phyloP scores from a whole-genome alignment of 805 yeast species.

The Candida chilensis region DNA sequence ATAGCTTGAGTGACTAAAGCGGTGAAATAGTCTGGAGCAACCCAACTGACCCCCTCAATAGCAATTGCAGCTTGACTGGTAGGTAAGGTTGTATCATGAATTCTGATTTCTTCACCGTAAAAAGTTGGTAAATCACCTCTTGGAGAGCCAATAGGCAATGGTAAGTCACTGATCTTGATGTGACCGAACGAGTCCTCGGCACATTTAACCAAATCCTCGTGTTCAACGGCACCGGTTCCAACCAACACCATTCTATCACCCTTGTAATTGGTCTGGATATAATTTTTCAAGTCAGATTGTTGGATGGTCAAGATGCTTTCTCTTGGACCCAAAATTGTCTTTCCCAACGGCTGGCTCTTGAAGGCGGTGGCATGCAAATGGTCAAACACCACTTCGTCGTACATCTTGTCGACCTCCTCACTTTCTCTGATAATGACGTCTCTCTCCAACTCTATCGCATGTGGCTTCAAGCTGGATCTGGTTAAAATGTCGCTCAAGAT shows the following conservation, averaged over 20 bases:
- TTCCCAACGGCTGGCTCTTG: slow-evolving; percentile 86
- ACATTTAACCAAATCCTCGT: slow-evolving; percentile 66
- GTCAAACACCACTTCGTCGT: slow-evolving; percentile 96
- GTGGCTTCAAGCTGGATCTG: slow-evolving; percentile 68
- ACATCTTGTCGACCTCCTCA: slow-evolving; percentile 97
- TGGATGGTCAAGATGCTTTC: slow-evolving; percentile 77
- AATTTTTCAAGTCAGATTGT: slow-evolving; percentile 65
- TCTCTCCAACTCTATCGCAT: slow-evolving; percentile 91
- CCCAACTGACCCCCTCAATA: slow-evolving; percentile 98
- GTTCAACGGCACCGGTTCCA: slow-evolving; percentile 92
- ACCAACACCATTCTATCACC: slow-evolving; percentile 98
- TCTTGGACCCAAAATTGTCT: slow-evolving; percentile 93
- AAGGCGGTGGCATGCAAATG: slow-evolving; percentile 90
- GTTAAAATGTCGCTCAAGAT: slow-evolving; percentile 86
- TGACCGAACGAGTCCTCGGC: slow-evolving; percentile 76
- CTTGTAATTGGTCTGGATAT: slow-evolving; percentile 79
- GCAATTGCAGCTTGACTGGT: slow-evolving; percentile 89
- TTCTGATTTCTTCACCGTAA: slow-evolving; percentile 77
- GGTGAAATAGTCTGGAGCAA: slow-evolving; percentile 88
- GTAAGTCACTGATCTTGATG: slow-evolving; percentile 41
- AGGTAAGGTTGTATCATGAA: slow-evolving; percentile 77
- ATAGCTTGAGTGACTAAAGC: slow-evolving; percentile 95
- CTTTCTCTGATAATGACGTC: slow-evolving; percentile 94
- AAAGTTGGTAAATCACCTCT: slow-evolving; percentile 73
- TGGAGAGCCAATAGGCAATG: slow-evolving; percentile 65